phyloP scores from a whole-genome alignment of 257 asterid species.

The Solanum pinnatisectum region DNA sequence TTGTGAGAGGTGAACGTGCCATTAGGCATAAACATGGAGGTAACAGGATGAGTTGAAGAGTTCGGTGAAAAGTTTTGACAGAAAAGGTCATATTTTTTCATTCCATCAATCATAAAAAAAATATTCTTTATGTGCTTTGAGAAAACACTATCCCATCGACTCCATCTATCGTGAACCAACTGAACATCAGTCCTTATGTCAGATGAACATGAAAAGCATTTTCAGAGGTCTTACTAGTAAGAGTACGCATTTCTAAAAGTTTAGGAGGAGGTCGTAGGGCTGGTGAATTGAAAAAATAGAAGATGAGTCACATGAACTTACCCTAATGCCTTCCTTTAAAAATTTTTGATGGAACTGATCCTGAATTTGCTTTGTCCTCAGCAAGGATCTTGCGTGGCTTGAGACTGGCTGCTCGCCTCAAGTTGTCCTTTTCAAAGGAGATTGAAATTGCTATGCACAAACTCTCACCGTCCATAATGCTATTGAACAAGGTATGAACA shows the following conservation, averaged over 20 bases:
- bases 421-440: conserved; percentile 63
- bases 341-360: background rate
- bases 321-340: background rate
- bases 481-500: conserved; percentile 39
- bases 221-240: background rate
- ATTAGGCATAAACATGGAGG: background rate
- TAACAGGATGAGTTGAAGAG: background rate
- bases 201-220: background rate
- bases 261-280: background rate
- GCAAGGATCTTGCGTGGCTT: conserved; percentile 94
- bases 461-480: conserved; percentile 45
- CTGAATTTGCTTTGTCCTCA: conserved; percentile 11
- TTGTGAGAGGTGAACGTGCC: background rate
- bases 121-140: background rate
- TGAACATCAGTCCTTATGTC: background rate
- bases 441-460: conserved; percentile 54
- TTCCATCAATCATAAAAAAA: background rate
- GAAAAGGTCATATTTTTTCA: background rate
- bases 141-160: background rate
- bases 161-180: background rate
- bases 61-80: background rate
- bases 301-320: background rate
- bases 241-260: background rate
- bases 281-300: background rate
- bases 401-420: conserved; percentile 94